Evolutionary conservation across 305 asterid genomes (phyloP).

Genomic region (Fraxinus albicans): DNA sequence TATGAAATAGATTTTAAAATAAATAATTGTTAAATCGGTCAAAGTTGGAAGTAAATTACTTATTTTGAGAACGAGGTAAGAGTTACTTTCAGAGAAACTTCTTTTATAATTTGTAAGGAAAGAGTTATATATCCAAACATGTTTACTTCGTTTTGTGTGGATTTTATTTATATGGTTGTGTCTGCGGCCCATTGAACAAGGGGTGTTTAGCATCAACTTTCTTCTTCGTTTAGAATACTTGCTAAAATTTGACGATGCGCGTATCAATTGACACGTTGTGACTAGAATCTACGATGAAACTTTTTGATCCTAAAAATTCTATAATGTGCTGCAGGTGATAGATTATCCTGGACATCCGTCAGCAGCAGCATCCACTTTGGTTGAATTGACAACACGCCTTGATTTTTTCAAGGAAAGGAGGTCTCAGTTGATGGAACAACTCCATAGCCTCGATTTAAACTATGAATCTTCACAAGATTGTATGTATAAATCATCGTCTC

Average conservation of each 20-base stretch:
- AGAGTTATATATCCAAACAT: background rate
- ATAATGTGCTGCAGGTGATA: slow-evolving; percentile 36
- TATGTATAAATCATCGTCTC: slow-evolving; percentile 77
- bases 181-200: background rate
- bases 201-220: background rate
- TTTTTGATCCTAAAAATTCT: background rate
- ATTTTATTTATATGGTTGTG: background rate
- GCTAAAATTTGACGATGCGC: background rate
- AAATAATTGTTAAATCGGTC: background rate
- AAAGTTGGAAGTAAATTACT: background rate
- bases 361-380: slow-evolving; percentile 72
- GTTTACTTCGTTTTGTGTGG: background rate
- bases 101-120: background rate
- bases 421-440: slow-evolving; percentile 97
- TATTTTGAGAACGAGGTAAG: background rate
- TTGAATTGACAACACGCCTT: slow-evolving; percentile 85
- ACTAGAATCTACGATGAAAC: background rate
- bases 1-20: background rate
- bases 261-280: background rate
- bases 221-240: background rate
- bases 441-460: slow-evolving; percentile 79
- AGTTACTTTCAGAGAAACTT: background rate
- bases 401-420: slow-evolving; percentile 96
- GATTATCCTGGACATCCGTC: slow-evolving; percentile 64
- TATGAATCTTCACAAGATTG: slow-evolving; percentile 65